Conservation (phyloP, 2,329 filamentous ascomycete genomes). For the Talaromyces sp. region DNA sequence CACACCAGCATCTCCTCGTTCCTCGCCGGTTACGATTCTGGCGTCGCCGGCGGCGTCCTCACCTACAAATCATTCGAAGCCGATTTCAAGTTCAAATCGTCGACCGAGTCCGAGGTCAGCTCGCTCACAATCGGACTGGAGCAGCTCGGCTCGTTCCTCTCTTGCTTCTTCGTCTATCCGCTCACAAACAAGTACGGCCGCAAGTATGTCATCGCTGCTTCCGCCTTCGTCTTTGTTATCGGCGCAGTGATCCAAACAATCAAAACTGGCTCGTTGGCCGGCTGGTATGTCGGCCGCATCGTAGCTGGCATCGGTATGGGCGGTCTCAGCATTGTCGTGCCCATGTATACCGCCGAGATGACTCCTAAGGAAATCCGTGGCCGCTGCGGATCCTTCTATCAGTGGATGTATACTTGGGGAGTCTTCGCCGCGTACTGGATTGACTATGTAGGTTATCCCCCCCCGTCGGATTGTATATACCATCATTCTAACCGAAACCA, state of each 20-base stretch:
- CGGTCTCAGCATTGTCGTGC: constrained; percentile 34
- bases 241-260: constrained; percentile 40
- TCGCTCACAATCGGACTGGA: constrained; percentile 44
- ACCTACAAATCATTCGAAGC: constrained; percentile 35
- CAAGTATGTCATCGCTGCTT: constrained; percentile 36
- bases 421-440: constrained; percentile 48
- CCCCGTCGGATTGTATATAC: constrained; percentile 17
- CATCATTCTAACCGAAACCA: constrained; percentile 47
- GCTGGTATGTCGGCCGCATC: constrained; percentile 42
- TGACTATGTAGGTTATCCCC: constrained; percentile 33
- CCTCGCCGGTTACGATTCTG: constrained; percentile 27
- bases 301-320: constrained; percentile 42
- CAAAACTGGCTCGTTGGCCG: constrained; percentile 36
- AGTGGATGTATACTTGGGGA: constrained; percentile 43
- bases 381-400: constrained; percentile 45
- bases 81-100: constrained; percentile 32
- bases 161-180: constrained; percentile 42
- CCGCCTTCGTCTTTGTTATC: constrained; percentile 40
- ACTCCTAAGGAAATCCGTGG: constrained; percentile 39
- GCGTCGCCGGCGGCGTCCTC: constrained; percentile 35
- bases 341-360: constrained; percentile 35
- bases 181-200: constrained; percentile 41
- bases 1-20: constrained; percentile 17
- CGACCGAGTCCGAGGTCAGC: constrained; percentile 33
- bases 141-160: constrained; percentile 47